These are phyloP conservation scores for Parastagonospora nodorum DNA, from an alignment of 2,329 filamentous ascomycete species.

Conservation along the genomic window DNA sequence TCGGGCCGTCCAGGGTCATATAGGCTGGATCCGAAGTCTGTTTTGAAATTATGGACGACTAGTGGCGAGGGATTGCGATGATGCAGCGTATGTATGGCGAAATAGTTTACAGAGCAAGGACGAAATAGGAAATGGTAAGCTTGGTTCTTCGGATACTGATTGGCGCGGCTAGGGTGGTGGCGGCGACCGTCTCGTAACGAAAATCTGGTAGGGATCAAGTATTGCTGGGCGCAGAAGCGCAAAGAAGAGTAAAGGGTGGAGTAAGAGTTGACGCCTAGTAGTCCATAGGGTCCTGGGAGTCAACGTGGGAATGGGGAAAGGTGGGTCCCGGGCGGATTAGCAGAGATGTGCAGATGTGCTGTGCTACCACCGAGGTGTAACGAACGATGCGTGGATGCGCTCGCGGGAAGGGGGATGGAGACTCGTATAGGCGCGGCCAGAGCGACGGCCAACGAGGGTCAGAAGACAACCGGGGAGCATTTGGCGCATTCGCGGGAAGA, in stretches of 20 bases:
- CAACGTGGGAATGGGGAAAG: slow-evolving; percentile 26
- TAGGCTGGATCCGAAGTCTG: slow-evolving; percentile 65
- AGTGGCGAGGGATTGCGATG: slow-evolving; percentile 21
- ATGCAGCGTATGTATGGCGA: slow-evolving; percentile 12
- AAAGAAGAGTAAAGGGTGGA: slow-evolving; percentile 43
- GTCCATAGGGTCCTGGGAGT: slow-evolving; percentile 34
- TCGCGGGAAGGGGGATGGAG: slow-evolving; percentile 24
- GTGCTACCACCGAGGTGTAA: slow-evolving; percentile 22
- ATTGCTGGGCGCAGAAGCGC: slow-evolving; percentile 47
- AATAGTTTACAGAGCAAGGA: slow-evolving; percentile 31
- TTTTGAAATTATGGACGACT: slow-evolving; percentile 32
- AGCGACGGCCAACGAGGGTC: slow-evolving; percentile 35
- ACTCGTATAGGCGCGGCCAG: slow-evolving; percentile 31
- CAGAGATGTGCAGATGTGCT: slow-evolving; percentile 31
- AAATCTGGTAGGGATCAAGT: slow-evolving; percentile 43
- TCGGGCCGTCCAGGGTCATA: slow-evolving; percentile 54
- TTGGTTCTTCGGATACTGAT: slow-evolving; percentile 22
- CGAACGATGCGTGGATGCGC: slow-evolving; percentile 15
- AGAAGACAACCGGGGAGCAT: slow-evolving; percentile 32
- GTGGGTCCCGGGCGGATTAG: slow-evolving; percentile 31
- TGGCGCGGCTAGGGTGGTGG: slow-evolving; percentile 30
- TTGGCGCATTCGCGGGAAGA: slow-evolving; percentile 27
- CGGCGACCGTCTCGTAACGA: slow-evolving; percentile 28
- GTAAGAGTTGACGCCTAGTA: slow-evolving; percentile 27
- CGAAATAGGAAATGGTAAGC: slow-evolving; percentile 38